These are phyloP conservation scores for Beauveria bassiana DNA, from an alignment of 2,329 filamentous ascomycete species.

Conservation along the genomic window DNA sequence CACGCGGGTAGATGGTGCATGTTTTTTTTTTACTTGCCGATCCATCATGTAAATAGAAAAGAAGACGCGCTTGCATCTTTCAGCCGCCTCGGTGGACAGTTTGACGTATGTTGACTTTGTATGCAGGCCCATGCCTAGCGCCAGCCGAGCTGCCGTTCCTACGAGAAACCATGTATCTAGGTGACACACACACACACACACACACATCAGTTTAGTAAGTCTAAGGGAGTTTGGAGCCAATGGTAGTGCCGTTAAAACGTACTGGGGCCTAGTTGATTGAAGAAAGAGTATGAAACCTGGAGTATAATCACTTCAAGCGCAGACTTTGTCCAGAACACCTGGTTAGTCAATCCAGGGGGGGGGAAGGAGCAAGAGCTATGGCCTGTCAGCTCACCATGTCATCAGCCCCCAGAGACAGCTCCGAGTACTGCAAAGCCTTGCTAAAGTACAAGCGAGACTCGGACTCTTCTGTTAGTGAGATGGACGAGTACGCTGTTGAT, in stretches of 20 bases:
- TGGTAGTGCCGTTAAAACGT: conserved; percentile 16
- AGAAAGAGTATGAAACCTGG: conserved; percentile 41
- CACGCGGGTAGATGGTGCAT: neutral
- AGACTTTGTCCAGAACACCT: conserved; percentile 18
- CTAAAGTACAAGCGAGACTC: conserved; percentile 35
- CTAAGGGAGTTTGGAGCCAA: too few relatives aligned
- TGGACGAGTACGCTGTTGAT: conserved; percentile 35
- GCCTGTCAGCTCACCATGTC: conserved; percentile 26
- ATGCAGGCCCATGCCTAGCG: conserved; percentile 35
- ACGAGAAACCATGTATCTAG: conserved; percentile 39
- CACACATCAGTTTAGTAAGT: too few relatives aligned
- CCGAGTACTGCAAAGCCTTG: conserved; percentile 34
- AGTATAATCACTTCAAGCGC: conserved; percentile 36
- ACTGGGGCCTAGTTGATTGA: conserved; percentile 40
- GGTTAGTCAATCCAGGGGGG: too few relatives aligned
- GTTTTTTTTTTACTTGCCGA: conserved; percentile 19
- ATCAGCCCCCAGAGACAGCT: conserved; percentile 27
- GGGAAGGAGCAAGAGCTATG: too few relatives aligned
- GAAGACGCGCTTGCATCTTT: conserved; percentile 35
- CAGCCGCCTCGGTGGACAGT: conserved; percentile 23
- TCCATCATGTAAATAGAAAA: conserved; percentile 44
- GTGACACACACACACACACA: neutral
- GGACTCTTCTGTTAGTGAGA: conserved; percentile 34
- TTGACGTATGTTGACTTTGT: conserved; percentile 26
- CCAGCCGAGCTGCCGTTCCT: conserved; percentile 34